These are phyloP conservation scores for Oenanthe javanica DNA, from an alignment of 140 eudicot genomes.

Conservation along the genomic window DNA sequence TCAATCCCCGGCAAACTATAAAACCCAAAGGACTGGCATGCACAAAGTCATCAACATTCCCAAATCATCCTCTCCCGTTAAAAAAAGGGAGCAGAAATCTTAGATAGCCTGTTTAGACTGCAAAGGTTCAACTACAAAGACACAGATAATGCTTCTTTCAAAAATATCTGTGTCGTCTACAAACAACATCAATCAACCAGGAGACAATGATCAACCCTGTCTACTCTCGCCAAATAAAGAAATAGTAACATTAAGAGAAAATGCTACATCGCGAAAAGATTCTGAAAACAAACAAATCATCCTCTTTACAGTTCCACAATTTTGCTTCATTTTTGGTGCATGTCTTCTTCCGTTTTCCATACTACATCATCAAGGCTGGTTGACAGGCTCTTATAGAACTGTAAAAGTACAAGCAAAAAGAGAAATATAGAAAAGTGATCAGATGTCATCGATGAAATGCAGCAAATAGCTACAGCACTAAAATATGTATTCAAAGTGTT, in stretches of 20 bases:
- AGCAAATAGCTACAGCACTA: background rate
- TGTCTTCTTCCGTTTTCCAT: conserved; percentile 96
- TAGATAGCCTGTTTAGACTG: background rate
- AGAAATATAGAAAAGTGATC: background rate
- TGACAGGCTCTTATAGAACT: conserved; percentile 85
- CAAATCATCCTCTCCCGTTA: background rate
- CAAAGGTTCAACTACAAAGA: conserved; percentile 1
- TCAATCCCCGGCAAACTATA: background rate
- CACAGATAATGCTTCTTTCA: conserved; percentile 2
- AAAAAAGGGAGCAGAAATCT: background rate
- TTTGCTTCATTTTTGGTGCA: conserved; percentile 42
- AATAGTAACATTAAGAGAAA: background rate
- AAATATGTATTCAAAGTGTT: background rate
- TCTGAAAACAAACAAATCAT: background rate
- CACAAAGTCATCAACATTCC: background rate
- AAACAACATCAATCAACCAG: conserved; percentile 8
- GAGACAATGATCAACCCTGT: conserved; percentile 14
- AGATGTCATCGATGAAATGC: background rate
- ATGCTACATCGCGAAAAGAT: background rate
- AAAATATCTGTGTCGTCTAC: background rate
- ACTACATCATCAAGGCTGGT: conserved; percentile 76
- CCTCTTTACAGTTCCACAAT: background rate
- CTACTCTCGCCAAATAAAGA: background rate
- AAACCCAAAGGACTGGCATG: background rate
- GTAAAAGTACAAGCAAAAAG: conserved; percentile 17